Base-by-base conservation (phyloP, 2,329 filamentous ascomycete species). In the Byssochlamys sp. region DNA sequence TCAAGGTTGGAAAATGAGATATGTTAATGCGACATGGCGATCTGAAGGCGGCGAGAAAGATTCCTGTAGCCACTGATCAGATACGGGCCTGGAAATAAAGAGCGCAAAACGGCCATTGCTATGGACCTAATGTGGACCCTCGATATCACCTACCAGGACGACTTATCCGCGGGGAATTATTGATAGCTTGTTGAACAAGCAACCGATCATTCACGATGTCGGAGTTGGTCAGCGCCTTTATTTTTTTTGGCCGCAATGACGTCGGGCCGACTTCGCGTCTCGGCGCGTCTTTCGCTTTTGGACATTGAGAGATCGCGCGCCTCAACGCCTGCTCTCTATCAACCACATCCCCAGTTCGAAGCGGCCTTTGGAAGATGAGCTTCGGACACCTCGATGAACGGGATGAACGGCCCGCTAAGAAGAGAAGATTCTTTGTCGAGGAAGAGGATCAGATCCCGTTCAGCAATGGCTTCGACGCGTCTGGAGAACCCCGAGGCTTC, bases 341-440 rank as follows among this genome's bases (percentile, higher is more conserved):
- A 19, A 19, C 35, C 35, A 45, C 35, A 19, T n/a, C 14, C 3
- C n/a, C 4, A 10, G n/a, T 24, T 45, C 14, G 39, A 45, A 45
- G 63, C 51, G 4, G 29, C 19, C 29, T 48, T 27, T 52, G 28
- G 24, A 60, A 39, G 50, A 76, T 77, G 74, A 69, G 65, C 58
- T 67, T 66, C 49, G 64, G 67, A 63, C 72, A 78, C 58, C 67
- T 79, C 52, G 77, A 82, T 54, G 76, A 82, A 49, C 73, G 80
- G 25, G 77, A 82, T 54, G 76, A 82, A 51, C 73, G 80, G 24
- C 84, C 84, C 3, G 69, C 72, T 26, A 87, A 87, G 71, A 85
- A 84, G 71, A 77, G 81, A 60, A 80, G 84, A 28, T 86, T 86
- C 71, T 86, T 87, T 63, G 75, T 78, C 14, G 81, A 84, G 51